Evolutionary conservation across 192 early-diverging fungal species (phyloP).

Genomic region (Umbelopsis ramanniana): DNA sequence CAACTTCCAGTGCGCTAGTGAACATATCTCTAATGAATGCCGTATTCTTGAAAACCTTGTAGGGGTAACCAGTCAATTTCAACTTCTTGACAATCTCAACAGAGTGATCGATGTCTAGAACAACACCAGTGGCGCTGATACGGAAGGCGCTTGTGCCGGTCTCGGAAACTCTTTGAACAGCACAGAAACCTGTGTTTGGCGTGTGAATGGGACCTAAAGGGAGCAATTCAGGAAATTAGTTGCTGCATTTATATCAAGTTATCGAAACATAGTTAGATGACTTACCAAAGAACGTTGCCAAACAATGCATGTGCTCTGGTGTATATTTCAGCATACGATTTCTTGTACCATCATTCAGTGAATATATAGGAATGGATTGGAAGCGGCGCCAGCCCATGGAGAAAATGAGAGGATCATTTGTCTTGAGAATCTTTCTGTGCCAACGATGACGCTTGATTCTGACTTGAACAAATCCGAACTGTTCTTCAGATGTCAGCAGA

Average conservation of each 20-base stretch:
- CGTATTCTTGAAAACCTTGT: conserved; percentile 97
- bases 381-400: conserved; percentile 98
- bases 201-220: conserved; percentile 81
- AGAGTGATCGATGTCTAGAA: conserved; percentile 91
- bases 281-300: conserved; percentile 88
- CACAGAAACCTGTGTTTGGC: conserved; percentile 98
- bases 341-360: conserved; percentile 87
- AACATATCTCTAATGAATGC: conserved; percentile 99
- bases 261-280: neutral
- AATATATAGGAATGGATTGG: conserved; percentile 96
- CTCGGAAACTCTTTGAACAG: conserved; percentile 76
- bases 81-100: conserved; percentile 99
- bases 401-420: conserved; percentile 96
- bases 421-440: conserved; percentile 95
- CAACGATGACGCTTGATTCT: conserved; percentile 98
- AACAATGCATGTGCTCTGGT: conserved; percentile 99
- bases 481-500: conserved; percentile 86
- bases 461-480: conserved; percentile 94
- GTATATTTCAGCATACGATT: conserved; percentile 99
- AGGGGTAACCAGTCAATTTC: conserved; percentile 93
- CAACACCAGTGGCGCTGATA: conserved; percentile 93
- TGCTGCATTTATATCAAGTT: neutral
- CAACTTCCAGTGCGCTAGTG: conserved; percentile 92
- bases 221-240: neutral
- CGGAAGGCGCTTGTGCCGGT: conserved; percentile 73